Evolutionary conservation across 2,329 filamentous ascomycete species (phyloP), one percentile per base, ranked within the genome.

Genomic region (Magnaporthiopsis incrustans): DNA sequence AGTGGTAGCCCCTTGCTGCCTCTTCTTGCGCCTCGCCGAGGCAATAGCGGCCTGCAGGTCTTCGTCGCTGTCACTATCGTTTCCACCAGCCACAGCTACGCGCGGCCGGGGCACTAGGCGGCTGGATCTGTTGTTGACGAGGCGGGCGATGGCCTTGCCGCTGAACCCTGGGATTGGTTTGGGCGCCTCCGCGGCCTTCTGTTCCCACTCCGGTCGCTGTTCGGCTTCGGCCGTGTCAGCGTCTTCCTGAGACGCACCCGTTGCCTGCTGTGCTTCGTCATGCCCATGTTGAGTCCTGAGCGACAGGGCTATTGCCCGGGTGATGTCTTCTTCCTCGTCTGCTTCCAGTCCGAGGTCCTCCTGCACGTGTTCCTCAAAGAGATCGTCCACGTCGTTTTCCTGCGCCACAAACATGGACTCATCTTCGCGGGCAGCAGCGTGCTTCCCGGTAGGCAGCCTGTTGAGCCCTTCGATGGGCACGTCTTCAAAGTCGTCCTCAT

Each of bases 401-500:
- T 75, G 72, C 2, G 72, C 72, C 57, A 81, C 84, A 66, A 89
- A 89, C 1, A 91, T 74, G 0, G 84, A 83, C 33, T 86, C 81
- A 11, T 81, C 79, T 4, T 79, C 80, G 25, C 67, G 67, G 25
- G 33, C 56, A 18, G 64, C 60, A 26, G 64, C 56, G 27, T 63
- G 62, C 65, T 60, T 64, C 15, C 77, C 72, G 68, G 88, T 94
- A 0, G 92, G 92, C 22, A 97, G 77, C 62, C 92, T 83, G 70
- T 97, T 97, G 15, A 97, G 72, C 0, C 93, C 93, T 73, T 95
- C 91, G 60, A 97, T 93, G 0, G 93, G 92, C 4, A 97, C 89
- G 74, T 97, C 93, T 73, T 97, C 93, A 70, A 97, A 97, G 12
- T 91, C 90, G 5, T 89, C 89, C 0, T 90, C 89, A 2, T 90